Evolutionary conservation across 805 yeast genomes (phyloP).

Genomic region (Yarrowia osloensis): DNA sequence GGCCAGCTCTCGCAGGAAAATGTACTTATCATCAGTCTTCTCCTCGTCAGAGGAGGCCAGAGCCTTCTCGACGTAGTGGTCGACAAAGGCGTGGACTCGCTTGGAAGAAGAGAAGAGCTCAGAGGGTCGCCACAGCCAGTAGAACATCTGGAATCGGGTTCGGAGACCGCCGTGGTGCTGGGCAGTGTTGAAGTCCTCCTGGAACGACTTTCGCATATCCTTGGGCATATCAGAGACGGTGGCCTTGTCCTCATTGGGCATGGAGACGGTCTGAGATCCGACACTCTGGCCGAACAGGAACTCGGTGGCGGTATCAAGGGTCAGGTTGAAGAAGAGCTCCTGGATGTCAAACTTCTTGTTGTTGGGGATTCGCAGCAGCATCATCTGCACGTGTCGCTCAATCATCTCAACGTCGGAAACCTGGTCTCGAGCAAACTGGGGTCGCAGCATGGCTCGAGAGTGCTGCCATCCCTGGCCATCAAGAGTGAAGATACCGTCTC

Average conservation of each 20-base stretch:
- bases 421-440: slow-evolving; percentile 43
- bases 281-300: slow-evolving; percentile 42
- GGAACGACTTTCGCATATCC: slow-evolving; percentile 35
- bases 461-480: slow-evolving; percentile 45
- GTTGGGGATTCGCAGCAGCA: slow-evolving; percentile 31
- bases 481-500: slow-evolving; percentile 45
- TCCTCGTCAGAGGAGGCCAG: slow-evolving; percentile 36
- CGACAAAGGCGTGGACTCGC: slow-evolving; percentile 43
- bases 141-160: slow-evolving; percentile 34
- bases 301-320: slow-evolving; percentile 44
- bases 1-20: slow-evolving; percentile 52
- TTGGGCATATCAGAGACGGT: slow-evolving; percentile 27
- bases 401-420: slow-evolving; percentile 39
- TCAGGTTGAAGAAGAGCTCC: slow-evolving; percentile 39
- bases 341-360: slow-evolving; percentile 38
- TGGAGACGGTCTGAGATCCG: slow-evolving; percentile 35
- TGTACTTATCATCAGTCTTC: slow-evolving; percentile 45
- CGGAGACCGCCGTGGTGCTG: slow-evolving; percentile 35
- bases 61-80: slow-evolving; percentile 47
- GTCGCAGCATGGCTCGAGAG: slow-evolving; percentile 44
- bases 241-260: slow-evolving; percentile 32
- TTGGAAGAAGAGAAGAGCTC: slow-evolving; percentile 43
- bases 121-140: slow-evolving; percentile 33
- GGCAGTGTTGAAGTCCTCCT: slow-evolving; percentile 36
- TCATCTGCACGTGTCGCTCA: slow-evolving; percentile 37